Evolutionary conservation across 179 eudicot genomes (phyloP).

Genomic region (Pouteria campechiana): DNA sequence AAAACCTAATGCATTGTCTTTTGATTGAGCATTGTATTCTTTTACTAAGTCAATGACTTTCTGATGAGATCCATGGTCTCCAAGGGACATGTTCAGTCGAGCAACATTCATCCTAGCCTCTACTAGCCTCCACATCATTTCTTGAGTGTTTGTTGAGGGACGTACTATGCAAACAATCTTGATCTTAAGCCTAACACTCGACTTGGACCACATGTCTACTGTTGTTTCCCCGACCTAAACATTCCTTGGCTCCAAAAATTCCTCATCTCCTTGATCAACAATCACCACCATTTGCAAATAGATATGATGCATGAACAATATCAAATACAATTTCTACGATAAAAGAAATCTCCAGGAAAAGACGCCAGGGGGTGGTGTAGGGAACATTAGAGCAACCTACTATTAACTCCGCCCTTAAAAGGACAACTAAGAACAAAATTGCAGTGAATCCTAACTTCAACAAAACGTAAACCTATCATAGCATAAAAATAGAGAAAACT

Average conservation of each 20-base stretch:
- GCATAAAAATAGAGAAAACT: not conserved
- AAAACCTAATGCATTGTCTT: too few relatives aligned
- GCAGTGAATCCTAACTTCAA: not conserved
- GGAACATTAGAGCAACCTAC: too few relatives aligned
- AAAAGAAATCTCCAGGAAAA: not conserved
- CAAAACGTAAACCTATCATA: not conserved
- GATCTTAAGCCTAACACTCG: slow-evolving; percentile 55
- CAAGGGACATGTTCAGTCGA: slow-evolving; percentile 80
- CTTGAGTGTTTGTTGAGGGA: slow-evolving; percentile 71
- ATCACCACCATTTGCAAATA: not conserved
- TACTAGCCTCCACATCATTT: slow-evolving; percentile 87
- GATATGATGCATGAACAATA: not conserved
- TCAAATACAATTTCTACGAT: too few relatives aligned
- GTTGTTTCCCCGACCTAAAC: slow-evolving; percentile 47
- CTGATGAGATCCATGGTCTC: slow-evolving; percentile 83
- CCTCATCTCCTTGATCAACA: slow-evolving; percentile 34
- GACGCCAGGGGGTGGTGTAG: too few relatives aligned
- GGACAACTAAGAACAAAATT: not conserved
- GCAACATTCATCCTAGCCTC: slow-evolving; percentile 92
- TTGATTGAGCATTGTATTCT: slow-evolving; percentile 69
- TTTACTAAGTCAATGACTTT: slow-evolving; percentile 77
- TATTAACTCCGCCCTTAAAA: not conserved
- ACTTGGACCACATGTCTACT: slow-evolving; percentile 52
- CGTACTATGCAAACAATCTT: slow-evolving; percentile 88
- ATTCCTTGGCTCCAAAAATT: slow-evolving; percentile 23